Evolutionary conservation across 208 protist species (phyloP).

Genomic region (Trichomonas vaginalis): DNA sequence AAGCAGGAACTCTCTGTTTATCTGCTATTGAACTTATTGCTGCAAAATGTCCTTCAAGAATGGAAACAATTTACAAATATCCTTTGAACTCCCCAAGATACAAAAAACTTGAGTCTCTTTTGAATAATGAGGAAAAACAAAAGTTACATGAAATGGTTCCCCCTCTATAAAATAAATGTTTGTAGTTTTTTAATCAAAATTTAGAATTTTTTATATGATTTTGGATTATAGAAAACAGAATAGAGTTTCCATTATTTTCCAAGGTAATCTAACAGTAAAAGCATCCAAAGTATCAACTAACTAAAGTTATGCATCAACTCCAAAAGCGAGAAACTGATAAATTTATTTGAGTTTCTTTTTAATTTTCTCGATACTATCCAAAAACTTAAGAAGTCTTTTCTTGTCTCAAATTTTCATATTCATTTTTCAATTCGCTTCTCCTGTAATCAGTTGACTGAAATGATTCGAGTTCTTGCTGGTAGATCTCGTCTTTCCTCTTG

Average conservation of each 20-base stretch:
- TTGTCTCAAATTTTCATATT: conserved; percentile 53
- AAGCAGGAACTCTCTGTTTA: no score
- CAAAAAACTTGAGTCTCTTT: no score
- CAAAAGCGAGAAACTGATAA: conserved; percentile 63
- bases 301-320: conserved; percentile 98
- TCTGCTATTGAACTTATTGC: no score
- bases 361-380: conserved; percentile 84
- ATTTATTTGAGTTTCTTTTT: conserved; percentile 91
- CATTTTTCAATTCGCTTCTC: conserved; percentile 54
- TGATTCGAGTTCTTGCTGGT: conserved; percentile 24
- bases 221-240: no score
- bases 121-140: no score
- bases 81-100: no score
- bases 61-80: no score
- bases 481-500: not conserved
- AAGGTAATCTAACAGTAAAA: conserved; percentile 77
- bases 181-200: no score
- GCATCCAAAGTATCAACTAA: conserved; percentile 91
- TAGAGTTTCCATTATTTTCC: conserved; percentile 99
- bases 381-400: conserved; percentile 74
- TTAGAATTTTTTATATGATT: no score
- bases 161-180: no score
- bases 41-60: no score
- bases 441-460: conserved; percentile 40
- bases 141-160: no score